Evolutionary conservation across 768 basidiomycete genomes (phyloP).

Genomic region (Panellus pusillus): DNA sequence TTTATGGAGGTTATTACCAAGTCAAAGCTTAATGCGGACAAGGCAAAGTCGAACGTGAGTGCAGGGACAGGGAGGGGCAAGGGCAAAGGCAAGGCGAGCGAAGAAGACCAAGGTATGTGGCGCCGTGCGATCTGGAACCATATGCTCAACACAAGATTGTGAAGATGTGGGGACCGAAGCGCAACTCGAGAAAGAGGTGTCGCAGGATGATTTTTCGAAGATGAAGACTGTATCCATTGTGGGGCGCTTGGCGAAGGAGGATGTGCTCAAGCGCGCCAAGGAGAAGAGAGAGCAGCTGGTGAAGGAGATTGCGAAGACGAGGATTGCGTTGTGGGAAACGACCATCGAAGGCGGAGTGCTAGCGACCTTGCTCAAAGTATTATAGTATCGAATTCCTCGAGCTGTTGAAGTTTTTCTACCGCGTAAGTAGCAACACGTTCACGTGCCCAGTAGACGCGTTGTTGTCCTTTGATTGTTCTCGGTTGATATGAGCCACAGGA

Average conservation of each 20-base stretch:
- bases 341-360: slow-evolving; percentile 53
- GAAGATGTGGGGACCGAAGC: slow-evolving; percentile 15
- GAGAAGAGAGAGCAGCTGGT: slow-evolving; percentile 53
- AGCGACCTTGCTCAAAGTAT: slow-evolving; percentile 36
- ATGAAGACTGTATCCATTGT: slow-evolving; percentile 11
- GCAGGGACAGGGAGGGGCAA: slow-evolving; percentile 1
- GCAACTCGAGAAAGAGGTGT: background rate
- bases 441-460: slow-evolving; percentile 4
- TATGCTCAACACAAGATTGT: slow-evolving; percentile 18
- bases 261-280: slow-evolving; percentile 51
- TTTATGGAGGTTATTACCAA: slow-evolving; percentile 17
- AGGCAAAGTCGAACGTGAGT: background rate
- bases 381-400: slow-evolving; percentile 3
- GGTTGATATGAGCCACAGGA: slow-evolving; percentile 20
- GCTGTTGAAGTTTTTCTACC: too few species aligned
- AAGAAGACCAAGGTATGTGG: slow-evolving; percentile 27
- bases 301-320: slow-evolving; percentile 57
- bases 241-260: slow-evolving; percentile 35
- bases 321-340: slow-evolving; percentile 71
- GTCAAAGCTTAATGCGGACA: slow-evolving; percentile 1
- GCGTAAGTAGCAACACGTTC: too few species aligned
- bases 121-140: slow-evolving; percentile 20
- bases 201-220: slow-evolving; percentile 10
- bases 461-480: slow-evolving; percentile 2
- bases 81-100: slow-evolving; percentile 13